Base-by-base conservation (phyloP, 192 early-diverging fungal species). In the Gonapodya prolifera region DNA sequence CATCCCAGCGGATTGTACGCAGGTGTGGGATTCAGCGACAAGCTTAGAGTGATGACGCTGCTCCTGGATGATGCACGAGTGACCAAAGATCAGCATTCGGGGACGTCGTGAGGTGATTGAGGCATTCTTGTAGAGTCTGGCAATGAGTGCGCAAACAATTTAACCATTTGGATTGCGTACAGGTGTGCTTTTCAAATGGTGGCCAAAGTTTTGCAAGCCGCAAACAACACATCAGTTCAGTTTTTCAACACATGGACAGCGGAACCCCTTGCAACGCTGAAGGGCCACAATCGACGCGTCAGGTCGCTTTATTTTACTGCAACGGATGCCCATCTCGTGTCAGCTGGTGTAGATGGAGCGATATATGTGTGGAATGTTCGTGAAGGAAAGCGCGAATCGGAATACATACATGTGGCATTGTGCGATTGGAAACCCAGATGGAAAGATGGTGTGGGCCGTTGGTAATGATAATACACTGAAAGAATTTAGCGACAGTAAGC, bases 1-100 rank as follows among this genome's bases (percentile, higher is more conserved):
- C 89, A 90, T 77, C 89, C 89, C 13, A 85, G 83, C 17, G 89
- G 89, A n/a, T 83, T 90, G 23, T 89, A 89, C 77, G 85, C 89
- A 69, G 79, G 87, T 2, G 89, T 89, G 33, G 89, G 89, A 1
- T 90, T 90, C 75, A 80, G 80, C 75, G 89, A 90, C 78, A 90
- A 90, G 76, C 76, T 90, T 73, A 35, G 89, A 76, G 75, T 90
- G 35, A 89, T 90, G 88, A 90, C 86, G 73, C 76, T 90, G 70
- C 78, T 90, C 36, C 87, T 88, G 77, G 89, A 89, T 76, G 89
- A 90, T 79, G 82, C 89, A n/a, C 77, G 88, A 29, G 78, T 82
- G 69, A 87, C 85, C 71, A 77, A 86, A 35, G 82, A 89, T 89
- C 61, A 83, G 84, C n/a, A 79, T 90, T 32, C 84, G 89, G 2